Base-by-base conservation (phyloP, 73 alveolate genomes). In the Blepharisma stoltei region DNA sequence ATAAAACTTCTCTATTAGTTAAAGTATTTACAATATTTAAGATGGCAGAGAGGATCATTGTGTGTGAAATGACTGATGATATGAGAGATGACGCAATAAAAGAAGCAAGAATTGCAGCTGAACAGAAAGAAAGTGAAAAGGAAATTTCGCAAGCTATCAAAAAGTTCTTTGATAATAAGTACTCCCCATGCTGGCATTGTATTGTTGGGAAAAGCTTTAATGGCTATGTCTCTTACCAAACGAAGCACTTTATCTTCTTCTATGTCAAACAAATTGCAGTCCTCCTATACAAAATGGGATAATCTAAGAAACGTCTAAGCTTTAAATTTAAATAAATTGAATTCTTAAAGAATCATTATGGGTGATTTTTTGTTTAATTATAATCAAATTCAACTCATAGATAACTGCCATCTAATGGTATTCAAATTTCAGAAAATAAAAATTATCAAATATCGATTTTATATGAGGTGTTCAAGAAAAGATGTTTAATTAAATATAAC, bases 181-280 rank as follows among this genome's bases (percentile, higher is more conserved):
- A 93, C 86, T 86, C 90, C 53, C 98, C 98, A 50, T 89, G 89
- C 87, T 93, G 98, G 98, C 96, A 93, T 82, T 93, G 98, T 55
- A 93, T 93, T 44, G 95, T 93, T 18, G 98, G 98, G 18, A 93
- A 90, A 84, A 86, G 86, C 86, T 93, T 80, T 77, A 93, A 91
- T 67, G 91, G 94, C 14, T 89, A 78, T 81, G 97, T 91, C 48
- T 88, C 95, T 67, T 88, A 91, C 73, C 82, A 88, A 41, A 80
- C 93, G 71, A 93, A 93, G 85, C 96, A 93, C 83, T 93, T 87
- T 89, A 85, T 93, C 44, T 93, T 90, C 88, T 93, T 93, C 92
- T 93, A 93, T 80, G 86, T 90, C 32, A 96, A 96, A 50, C 95
- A 93, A 79, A 83, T 90, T 78, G 97, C 98, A 23, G 94, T 93